Base-by-base conservation (phyloP, 1,284 basidiomycete genomes). In the Ceratobasidium sp. region DNA sequence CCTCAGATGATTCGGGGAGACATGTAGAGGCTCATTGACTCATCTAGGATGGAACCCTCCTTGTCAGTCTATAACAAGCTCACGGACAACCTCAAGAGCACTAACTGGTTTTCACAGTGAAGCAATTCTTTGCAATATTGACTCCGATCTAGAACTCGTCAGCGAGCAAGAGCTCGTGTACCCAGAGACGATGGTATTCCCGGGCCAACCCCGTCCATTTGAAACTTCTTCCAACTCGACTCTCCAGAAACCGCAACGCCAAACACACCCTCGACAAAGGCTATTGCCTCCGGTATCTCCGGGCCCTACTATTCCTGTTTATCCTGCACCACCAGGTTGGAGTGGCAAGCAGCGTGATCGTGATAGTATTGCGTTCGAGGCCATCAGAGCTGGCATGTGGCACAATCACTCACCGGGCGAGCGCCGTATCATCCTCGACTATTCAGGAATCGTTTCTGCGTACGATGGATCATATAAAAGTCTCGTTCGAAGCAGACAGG, bases 81-180 rank as follows among this genome's bases (percentile, higher is more conserved):
- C 13, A 7, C 12, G 29, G 3, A 22, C 5, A 17, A 12, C 34
- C 17, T 17, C 22, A 32, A 42, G 42, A 50, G 12, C 40, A 54
- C 31, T 29, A n/a, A 7, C 42, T 3, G 10, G 17, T n/a, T 25
- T 7, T 7, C 43, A 8, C 68, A 86, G 84, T 60, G 84, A 86
- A 74, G 77, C 82, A 25, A 84, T 86, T 81, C 74, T 84, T 2
- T 86, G 84, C 71, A 76, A 84, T 72, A 80, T 85, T 69, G 78
- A 76, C 3, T 72, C 76, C 3, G 81, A 82, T 0, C 72, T 85
- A 7, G 74, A 79, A 20, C 55, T 81, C 6, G 74, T 79, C n/a
- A 80, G 81, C 6, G 75, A 77, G 38, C 43, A 57, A 8, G 45
- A 65, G 6, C 62, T 70, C 35, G 42, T 58, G 13, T 70, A 62